phyloP scores from a whole-genome alignment of 257 asterid genomes.

The Penstemon eatonii region DNA sequence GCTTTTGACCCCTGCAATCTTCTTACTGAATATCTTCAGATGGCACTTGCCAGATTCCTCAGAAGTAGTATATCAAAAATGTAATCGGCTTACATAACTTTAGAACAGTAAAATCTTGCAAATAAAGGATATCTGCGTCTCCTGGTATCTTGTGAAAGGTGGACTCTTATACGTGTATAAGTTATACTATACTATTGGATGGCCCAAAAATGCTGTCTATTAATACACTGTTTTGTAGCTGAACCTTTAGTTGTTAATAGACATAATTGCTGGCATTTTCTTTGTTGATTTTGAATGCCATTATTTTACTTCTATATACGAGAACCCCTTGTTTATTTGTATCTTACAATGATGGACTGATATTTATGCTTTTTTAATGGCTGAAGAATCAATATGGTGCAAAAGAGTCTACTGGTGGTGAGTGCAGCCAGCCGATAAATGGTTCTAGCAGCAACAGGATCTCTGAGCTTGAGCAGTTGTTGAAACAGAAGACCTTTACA shows the following conservation, averaged over 20 bases:
- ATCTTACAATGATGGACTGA: constrained; percentile 1
- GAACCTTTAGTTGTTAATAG: neutral
- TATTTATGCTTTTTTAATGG: constrained; percentile 12
- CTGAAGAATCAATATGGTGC: constrained; percentile 45
- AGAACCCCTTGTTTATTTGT: too few relatives aligned
- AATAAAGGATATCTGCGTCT: too few relatives aligned
- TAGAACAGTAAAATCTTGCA: too few relatives aligned
- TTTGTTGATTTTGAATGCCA: neutral
- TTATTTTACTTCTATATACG: constrained; percentile 1
- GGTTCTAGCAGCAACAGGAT: constrained; percentile 39
- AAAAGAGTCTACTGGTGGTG: constrained; percentile 36
- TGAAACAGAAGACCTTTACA: constrained; percentile 70
- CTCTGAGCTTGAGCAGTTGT: constrained; percentile 71
- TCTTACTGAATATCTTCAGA: too few relatives aligned
- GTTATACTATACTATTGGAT: too few relatives aligned
- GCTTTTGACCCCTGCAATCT: too few relatives aligned
- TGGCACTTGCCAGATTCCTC: too few relatives aligned
- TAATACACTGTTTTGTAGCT: neutral
- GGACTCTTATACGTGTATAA: too few relatives aligned
- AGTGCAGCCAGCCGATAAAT: constrained; percentile 35
- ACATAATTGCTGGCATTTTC: neutral
- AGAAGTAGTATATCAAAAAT: too few relatives aligned
- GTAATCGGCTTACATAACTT: too few relatives aligned
- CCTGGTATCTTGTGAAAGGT: too few relatives aligned
- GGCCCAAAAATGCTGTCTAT: too few relatives aligned